Evolutionary conservation across 768 basidiomycete species (phyloP).

Genomic region (Pisolithus albus): DNA sequence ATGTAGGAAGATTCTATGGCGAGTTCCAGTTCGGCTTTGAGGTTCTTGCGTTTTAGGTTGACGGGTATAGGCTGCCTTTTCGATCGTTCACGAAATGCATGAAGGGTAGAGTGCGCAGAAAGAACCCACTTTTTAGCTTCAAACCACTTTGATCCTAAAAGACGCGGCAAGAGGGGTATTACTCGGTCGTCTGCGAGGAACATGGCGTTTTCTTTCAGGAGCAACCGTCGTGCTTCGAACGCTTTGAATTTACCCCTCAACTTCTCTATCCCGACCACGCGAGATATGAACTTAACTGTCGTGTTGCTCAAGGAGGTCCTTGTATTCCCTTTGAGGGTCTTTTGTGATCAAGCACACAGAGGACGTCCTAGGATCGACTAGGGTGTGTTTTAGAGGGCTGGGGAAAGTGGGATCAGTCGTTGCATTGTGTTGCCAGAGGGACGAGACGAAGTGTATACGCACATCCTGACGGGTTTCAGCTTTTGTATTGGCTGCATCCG

Average conservation of each 20-base stretch:
- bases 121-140: slow-evolving; percentile 80
- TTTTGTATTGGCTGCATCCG: slow-evolving; percentile 66
- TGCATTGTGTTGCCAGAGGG: neutral
- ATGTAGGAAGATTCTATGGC: slow-evolving; percentile 94
- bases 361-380: slow-evolving; percentile 76
- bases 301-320: slow-evolving; percentile 75
- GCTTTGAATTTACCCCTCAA: slow-evolving; percentile 90
- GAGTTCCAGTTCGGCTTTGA: slow-evolving; percentile 87
- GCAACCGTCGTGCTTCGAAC: slow-evolving; percentile 72
- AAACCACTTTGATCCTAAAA: slow-evolving; percentile 88
- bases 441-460: slow-evolving; percentile 23
- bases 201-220: slow-evolving; percentile 84
- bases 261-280: slow-evolving; percentile 87
- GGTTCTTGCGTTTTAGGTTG: slow-evolving; percentile 77
- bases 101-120: slow-evolving; percentile 1
- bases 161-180: slow-evolving; percentile 75
- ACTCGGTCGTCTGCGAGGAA: slow-evolving; percentile 93
- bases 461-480: slow-evolving; percentile 84
- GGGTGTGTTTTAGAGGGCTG: slow-evolving; percentile 69
- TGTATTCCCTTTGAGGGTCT: slow-evolving; percentile 94
- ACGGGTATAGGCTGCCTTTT: slow-evolving; percentile 92
- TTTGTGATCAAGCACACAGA: slow-evolving; percentile 89
- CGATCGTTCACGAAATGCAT: neutral
- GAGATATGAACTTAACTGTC: slow-evolving; percentile 83
- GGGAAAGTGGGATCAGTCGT: slow-evolving; percentile 6